Base-by-base conservation (phyloP, 768 basidiomycete genomes). In the Leccinum fibrillosum region DNA sequence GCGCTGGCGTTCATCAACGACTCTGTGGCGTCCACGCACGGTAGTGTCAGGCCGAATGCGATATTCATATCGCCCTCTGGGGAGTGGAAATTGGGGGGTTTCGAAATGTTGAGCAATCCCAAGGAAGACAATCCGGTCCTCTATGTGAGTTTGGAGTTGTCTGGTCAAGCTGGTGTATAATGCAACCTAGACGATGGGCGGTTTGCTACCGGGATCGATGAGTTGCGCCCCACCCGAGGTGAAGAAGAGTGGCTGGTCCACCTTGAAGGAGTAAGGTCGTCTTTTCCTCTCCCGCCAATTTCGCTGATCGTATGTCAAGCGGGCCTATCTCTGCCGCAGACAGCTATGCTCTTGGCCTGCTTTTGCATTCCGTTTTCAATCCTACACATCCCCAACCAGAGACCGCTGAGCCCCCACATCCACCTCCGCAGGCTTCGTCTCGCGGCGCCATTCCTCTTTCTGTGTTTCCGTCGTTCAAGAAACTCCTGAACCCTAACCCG, bases 41-140 rank as follows among this genome's bases (percentile, higher is more conserved):
- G 93, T 21, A 90, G 86, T 63, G 68, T 95, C 56, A 77, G 84
- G 58, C 71, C 82, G n/a, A 80, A 82, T 57, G 86, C 91, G 1
- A 83, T 98, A 57, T 98, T 97, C 68, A 84, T 97, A 53, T 93
- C 96, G 1, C 87, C 89, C 0, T 91, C 93, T 0, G 92, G 96
- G 5, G 97, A 99, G 76, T 98, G 96, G 97, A 92, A 92, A 68
- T 76, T 99, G 8, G 95, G 92, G 19, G 96, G 96, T 1, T 94
- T 98, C 67, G 97, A 99, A 66, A 75, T 96, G 0, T 72, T 97
- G 61, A 94, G 92, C 64, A 91, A 82, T 63, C 81, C 88, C 9
- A 90, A 86, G 64, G 95, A 98, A 53, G 86, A 90, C 13, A 71
- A 78, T 48, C 83, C 90, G 32, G 82, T 90, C 15, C 76, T 94